Evolutionary conservation across 345 rosid genomes (phyloP).

Genomic region (Citrus mangshanensis): DNA sequence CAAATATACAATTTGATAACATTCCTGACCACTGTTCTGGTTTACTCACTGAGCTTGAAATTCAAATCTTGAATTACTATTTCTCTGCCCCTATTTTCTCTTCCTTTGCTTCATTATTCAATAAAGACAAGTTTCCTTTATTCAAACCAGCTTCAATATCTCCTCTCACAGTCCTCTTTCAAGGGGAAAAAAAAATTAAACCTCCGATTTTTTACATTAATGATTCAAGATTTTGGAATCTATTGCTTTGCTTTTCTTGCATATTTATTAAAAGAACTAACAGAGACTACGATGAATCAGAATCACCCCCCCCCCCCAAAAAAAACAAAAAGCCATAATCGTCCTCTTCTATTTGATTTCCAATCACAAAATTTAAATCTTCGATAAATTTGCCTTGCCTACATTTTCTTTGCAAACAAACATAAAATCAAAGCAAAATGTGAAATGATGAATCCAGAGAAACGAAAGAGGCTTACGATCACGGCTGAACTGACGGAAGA

Average conservation of each 20-base stretch:
- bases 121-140: background rate
- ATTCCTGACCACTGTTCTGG: background rate
- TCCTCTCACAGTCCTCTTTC: background rate
- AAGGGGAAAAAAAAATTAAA: background rate
- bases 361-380: background rate
- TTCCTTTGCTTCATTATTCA: background rate
- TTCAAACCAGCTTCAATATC: background rate
- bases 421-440: background rate
- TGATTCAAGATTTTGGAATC: background rate
- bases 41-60: background rate
- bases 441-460: background rate
- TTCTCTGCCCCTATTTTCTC: background rate
- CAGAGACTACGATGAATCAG: background rate
- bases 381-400: background rate
- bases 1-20: background rate
- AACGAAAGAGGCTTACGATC: slow-evolving; percentile 48
- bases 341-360: background rate
- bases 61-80: background rate
- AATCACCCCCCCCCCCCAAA: too few relatives aligned
- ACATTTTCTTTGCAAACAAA: slow-evolving; percentile 1
- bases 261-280: background rate
- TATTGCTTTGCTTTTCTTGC: background rate
- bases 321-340: background rate
- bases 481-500: slow-evolving; percentile 74
- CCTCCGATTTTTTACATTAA: background rate